A percentile compares a stretch with the other conserved stretches of the same genome.
These are phyloP conservation scores for Adansonia madagascariensis DNA, from an alignment of 441 rosid genomes.

Conservation along the genomic window DNA sequence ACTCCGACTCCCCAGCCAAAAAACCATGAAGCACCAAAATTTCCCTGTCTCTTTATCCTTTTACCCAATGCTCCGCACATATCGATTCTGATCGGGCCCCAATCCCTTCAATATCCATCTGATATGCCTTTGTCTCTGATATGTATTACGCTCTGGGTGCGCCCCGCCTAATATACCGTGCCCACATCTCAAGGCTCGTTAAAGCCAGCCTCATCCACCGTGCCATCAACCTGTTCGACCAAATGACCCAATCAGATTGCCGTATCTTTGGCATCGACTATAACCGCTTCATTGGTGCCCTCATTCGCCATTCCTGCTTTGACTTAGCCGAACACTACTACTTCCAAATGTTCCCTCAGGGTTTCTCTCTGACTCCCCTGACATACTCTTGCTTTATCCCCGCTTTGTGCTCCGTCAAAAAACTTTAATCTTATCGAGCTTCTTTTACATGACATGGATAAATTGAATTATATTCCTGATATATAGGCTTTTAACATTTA, in stretches of 20 bases:
- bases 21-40: neutral
- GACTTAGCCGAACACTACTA: constrained; percentile 71
- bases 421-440: constrained; percentile 57
- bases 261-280: constrained; percentile 75
- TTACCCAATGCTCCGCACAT: neutral
- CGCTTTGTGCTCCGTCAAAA: constrained; percentile 64
- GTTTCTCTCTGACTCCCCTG: constrained; percentile 72
- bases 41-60: neutral
- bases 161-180: constrained; percentile 80
- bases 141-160: constrained; percentile 88
- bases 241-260: constrained; percentile 77
- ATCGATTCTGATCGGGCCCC: neutral
- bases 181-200: constrained; percentile 61
- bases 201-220: constrained; percentile 37
- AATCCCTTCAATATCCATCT: constrained; percentile 23
- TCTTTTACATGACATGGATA: constrained; percentile 72
- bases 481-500: constrained; percentile 80
- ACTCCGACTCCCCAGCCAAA: neutral
- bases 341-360: constrained; percentile 59
- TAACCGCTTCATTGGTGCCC: constrained; percentile 83
- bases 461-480: constrained; percentile 60
- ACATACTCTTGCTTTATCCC: constrained; percentile 93
- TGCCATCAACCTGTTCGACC: constrained; percentile 66
- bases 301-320: constrained; percentile 61
- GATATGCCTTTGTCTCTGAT: constrained; percentile 71